Evolutionary conservation across 2,329 filamentous ascomycete genomes (phyloP).

Genomic region (Blastomyces percursus): DNA sequence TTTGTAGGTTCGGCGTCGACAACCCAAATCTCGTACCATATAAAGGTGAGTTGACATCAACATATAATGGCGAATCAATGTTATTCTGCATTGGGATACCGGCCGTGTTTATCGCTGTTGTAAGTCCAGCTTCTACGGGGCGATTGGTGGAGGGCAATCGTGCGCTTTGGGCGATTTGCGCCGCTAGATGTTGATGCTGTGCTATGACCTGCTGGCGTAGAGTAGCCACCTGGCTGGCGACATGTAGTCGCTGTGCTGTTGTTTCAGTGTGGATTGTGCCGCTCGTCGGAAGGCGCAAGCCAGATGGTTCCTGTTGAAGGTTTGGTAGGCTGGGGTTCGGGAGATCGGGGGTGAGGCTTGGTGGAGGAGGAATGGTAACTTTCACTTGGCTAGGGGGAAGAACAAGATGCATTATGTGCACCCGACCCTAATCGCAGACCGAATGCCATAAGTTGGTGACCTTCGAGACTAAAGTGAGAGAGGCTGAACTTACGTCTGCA

Average conservation of each 20-base stretch:
- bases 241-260: background rate
- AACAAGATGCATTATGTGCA: constrained; percentile 31
- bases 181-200: background rate
- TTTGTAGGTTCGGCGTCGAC: background rate
- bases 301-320: background rate
- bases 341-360: background rate
- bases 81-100: background rate
- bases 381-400: constrained; percentile 28
- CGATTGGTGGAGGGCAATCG: background rate
- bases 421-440: constrained; percentile 3
- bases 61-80: background rate
- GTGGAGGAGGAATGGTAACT: background rate
- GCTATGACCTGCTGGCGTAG: background rate
- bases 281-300: background rate
- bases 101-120: background rate
- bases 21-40: background rate
- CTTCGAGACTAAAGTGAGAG: background rate
- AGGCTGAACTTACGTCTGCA: constrained; percentile 34
- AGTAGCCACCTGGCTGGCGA: background rate
- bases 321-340: background rate
- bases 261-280: background rate
- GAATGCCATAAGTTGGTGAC: background rate
- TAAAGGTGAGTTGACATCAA: background rate
- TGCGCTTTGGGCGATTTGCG: background rate
- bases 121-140: background rate